Evolutionary conservation across 2,329 filamentous ascomycete genomes (phyloP).

Genomic region (Aspergillus luchuensis): DNA sequence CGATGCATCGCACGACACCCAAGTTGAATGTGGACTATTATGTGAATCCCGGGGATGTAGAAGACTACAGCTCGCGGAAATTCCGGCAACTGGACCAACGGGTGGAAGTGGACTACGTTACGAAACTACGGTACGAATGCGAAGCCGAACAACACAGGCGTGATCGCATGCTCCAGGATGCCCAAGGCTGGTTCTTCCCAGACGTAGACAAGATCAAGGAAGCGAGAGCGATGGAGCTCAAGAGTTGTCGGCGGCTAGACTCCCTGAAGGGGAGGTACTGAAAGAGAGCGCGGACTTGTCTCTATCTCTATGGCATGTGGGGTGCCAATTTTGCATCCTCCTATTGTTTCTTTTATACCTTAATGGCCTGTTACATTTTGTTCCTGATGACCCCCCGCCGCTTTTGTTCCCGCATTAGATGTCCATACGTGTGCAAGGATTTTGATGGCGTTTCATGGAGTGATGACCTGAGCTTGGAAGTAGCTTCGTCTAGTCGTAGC

Average conservation of each 20-base stretch:
- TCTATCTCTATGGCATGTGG: neutral
- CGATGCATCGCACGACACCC: conserved; percentile 69
- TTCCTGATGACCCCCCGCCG: neutral
- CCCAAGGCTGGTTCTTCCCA: conserved; percentile 83
- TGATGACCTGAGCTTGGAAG: conserved; percentile 10
- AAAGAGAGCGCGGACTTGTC: conserved; percentile 8
- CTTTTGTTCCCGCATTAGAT: conserved; percentile 17
- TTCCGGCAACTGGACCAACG: conserved; percentile 73
- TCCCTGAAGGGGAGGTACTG: conserved; percentile 48
- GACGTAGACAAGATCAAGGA: conserved; percentile 77
- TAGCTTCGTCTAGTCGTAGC: conserved; percentile 18
- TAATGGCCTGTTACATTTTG: conserved; percentile 8
- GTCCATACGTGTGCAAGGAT: conserved; percentile 15
- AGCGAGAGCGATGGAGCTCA: conserved; percentile 64
- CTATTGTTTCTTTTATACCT: conserved; percentile 12
- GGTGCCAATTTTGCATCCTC: conserved; percentile 9
- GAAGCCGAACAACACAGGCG: conserved; percentile 69
- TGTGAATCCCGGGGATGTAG: conserved; percentile 76
- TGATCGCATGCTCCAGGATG: conserved; percentile 71
- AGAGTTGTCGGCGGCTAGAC: conserved; percentile 60
- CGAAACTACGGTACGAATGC: conserved; percentile 69
- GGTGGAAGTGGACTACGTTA: conserved; percentile 74
- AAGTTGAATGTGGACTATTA: conserved; percentile 79
- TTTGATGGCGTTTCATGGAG: conserved; percentile 21
- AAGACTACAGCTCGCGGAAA: conserved; percentile 68